Evolutionary conservation across 805 yeast species (phyloP).

Genomic region (Vanderwaltozyma yarrowii): DNA sequence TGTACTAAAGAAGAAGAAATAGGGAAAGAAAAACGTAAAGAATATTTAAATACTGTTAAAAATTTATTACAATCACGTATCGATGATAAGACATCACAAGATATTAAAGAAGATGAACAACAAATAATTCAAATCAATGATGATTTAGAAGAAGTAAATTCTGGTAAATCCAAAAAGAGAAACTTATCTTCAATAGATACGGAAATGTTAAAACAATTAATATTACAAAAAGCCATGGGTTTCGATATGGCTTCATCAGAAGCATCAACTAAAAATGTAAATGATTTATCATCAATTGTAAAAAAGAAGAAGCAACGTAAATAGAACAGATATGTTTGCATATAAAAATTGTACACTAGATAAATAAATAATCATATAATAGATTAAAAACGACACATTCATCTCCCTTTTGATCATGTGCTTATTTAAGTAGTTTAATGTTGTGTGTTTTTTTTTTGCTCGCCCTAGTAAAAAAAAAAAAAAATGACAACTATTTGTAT

Average conservation of each 20-base stretch:
- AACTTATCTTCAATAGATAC: not conserved
- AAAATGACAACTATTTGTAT: not conserved
- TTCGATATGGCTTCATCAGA: constrained; percentile 2
- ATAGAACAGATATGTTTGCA: too few species aligned
- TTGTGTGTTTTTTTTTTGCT: too few species aligned
- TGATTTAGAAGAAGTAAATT: constrained; percentile 43
- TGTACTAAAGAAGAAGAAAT: constrained; percentile 2
- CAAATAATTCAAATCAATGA: constrained; percentile 46
- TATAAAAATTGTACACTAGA: too few species aligned
- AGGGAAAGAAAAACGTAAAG: constrained; percentile 35
- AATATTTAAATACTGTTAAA: constrained; percentile 34
- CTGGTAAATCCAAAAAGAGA: constrained; percentile 33
- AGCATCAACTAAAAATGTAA: constrained; percentile 28
- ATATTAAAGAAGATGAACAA: constrained; percentile 31
- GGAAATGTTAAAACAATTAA: constrained; percentile 44
- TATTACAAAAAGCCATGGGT: constrained; percentile 16
- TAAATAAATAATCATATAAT: not conserved
- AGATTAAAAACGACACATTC: too few species aligned
- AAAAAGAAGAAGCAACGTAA: constrained; percentile 36
- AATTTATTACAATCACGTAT: constrained; percentile 36
- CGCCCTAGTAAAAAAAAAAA: too few species aligned
- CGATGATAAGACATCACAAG: constrained; percentile 20
- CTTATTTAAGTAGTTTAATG: too few species aligned
- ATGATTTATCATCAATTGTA: constrained; percentile 54
- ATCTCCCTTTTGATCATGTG: too few species aligned